Evolutionary conservation across 164 flowering plant genomes (phyloP).

Genomic region (Protea cynaroides): DNA sequence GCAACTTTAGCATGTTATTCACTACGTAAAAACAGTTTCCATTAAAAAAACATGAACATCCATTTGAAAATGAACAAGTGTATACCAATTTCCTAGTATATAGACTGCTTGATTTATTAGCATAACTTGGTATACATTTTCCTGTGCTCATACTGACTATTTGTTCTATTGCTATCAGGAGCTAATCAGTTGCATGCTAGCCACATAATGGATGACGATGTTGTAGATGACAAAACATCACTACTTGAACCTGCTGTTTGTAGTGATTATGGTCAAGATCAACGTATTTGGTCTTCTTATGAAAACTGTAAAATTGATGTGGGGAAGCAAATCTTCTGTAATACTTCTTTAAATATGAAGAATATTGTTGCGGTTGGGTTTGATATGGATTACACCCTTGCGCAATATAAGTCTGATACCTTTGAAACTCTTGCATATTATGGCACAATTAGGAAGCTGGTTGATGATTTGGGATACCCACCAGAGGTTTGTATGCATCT

Average conservation of each 20-base stretch:
- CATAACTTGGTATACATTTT: background rate
- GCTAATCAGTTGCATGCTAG: constrained; percentile 24
- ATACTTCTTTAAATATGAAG: constrained; percentile 90
- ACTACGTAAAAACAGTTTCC: too few relatives aligned
- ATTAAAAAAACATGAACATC: too few relatives aligned
- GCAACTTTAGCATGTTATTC: too few relatives aligned
- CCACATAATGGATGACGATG: constrained; percentile 41
- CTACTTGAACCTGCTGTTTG: constrained; percentile 15
- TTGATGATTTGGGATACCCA: constrained; percentile 78
- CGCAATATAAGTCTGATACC: constrained; percentile 93
- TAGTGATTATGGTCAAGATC: constrained; percentile 24
- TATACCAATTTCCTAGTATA: background rate
- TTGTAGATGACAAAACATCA: constrained; percentile 17
- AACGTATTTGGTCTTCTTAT: constrained; percentile 63
- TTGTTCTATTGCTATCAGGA: constrained; percentile 24
- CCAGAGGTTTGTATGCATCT: constrained; percentile 58
- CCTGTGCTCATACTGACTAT: background rate
- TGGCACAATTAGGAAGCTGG: constrained; percentile 81
- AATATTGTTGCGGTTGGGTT: constrained; percentile 90
- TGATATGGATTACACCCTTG: constrained; percentile 98
- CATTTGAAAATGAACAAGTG: too few relatives aligned
- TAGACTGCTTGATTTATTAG: background rate
- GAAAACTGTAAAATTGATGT: constrained; percentile 46
- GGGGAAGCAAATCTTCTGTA: constrained; percentile 87
- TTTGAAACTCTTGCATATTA: constrained; percentile 92